Evolutionary conservation across 148 eudicot genomes (phyloP).

Genomic region (Arctostaphylos glauca): DNA sequence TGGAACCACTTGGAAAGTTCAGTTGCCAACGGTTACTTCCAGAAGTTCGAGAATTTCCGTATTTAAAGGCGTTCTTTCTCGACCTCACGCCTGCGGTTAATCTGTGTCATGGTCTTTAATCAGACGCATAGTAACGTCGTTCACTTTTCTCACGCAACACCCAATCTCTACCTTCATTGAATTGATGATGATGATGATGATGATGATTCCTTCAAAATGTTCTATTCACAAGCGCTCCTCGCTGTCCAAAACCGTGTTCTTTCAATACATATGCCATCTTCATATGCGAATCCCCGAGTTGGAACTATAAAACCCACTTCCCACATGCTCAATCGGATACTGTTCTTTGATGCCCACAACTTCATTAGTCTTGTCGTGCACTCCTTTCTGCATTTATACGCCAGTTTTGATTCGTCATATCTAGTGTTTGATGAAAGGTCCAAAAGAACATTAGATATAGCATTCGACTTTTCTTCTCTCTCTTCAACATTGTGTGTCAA

Average conservation of each 20-base stretch:
- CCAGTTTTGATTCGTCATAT: not conserved
- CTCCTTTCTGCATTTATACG: not conserved
- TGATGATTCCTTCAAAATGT: conserved; percentile 5
- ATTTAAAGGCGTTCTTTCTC: not conserved
- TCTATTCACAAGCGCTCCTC: not conserved
- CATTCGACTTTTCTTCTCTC: not conserved
- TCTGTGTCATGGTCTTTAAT: not conserved
- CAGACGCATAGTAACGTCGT: not conserved
- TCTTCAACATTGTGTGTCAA: not conserved
- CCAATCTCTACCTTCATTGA: not conserved
- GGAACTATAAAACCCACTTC: not conserved
- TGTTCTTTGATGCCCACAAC: conserved; percentile 14
- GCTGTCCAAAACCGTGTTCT: not conserved
- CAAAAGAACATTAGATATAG: conserved; percentile 1
- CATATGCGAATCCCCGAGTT: not conserved
- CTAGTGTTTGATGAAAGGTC: conserved; percentile 20
- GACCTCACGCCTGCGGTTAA: no score
- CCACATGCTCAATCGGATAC: not conserved
- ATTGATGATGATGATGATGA: no score
- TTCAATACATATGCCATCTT: not conserved
- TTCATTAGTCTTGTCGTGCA: not conserved
- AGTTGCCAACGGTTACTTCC: not conserved
- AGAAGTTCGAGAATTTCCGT: not conserved
- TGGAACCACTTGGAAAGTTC: not conserved
- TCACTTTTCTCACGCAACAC: not conserved